Percentiles rank a stretch among this genome's conserved stretches.
Conservation (phyloP, 2,329 filamentous ascomycete genomes). For the Penicillium sp. region DNA sequence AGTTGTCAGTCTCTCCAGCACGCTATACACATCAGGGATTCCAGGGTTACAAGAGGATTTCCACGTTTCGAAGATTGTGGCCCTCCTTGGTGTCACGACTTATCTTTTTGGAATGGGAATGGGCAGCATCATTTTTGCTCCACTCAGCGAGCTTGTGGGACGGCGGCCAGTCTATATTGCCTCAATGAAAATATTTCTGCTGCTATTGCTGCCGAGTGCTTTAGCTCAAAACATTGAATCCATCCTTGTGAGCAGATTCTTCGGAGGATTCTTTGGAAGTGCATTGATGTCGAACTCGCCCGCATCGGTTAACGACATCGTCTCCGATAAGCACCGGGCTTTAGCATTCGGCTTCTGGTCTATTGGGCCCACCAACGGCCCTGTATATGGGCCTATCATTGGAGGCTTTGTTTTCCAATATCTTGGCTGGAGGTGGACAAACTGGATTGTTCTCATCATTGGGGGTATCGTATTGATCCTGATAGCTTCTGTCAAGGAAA, state of each 20-base stretch:
- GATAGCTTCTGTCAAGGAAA: slow-evolving; percentile 60
- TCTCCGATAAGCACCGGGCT: slow-evolving; percentile 66
- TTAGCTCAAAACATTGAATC: slow-evolving; percentile 59
- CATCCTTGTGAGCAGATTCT: slow-evolving; percentile 64
- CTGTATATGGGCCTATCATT: slow-evolving; percentile 57
- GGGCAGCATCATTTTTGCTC: slow-evolving; percentile 64
- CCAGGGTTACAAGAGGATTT: slow-evolving; percentile 14
- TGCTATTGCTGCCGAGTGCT: slow-evolving; percentile 64
- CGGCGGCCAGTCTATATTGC: slow-evolving; percentile 55
- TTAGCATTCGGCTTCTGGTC: slow-evolving; percentile 73
- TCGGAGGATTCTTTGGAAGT: slow-evolving; percentile 64
- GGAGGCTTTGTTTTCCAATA: slow-evolving; percentile 64
- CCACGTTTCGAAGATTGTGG: slow-evolving; percentile 8
- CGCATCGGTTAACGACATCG: slow-evolving; percentile 73
- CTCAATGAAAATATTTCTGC: slow-evolving; percentile 55
- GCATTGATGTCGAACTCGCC: slow-evolving; percentile 76
- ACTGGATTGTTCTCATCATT: slow-evolving; percentile 73
- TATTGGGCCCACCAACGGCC: slow-evolving; percentile 76
- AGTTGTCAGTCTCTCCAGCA: slow-evolving; percentile 15
- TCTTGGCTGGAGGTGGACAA: slow-evolving; percentile 78
- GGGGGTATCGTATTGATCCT: slow-evolving; percentile 54
- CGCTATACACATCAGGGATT: slow-evolving; percentile 14
- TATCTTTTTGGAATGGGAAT: slow-evolving; percentile 66
- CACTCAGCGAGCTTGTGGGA: slow-evolving; percentile 46
- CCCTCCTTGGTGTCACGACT: slow-evolving; percentile 60